Conservation (phyloP, 1,284 basidiomycete genomes). For the Chondrostereum purpureum region DNA sequence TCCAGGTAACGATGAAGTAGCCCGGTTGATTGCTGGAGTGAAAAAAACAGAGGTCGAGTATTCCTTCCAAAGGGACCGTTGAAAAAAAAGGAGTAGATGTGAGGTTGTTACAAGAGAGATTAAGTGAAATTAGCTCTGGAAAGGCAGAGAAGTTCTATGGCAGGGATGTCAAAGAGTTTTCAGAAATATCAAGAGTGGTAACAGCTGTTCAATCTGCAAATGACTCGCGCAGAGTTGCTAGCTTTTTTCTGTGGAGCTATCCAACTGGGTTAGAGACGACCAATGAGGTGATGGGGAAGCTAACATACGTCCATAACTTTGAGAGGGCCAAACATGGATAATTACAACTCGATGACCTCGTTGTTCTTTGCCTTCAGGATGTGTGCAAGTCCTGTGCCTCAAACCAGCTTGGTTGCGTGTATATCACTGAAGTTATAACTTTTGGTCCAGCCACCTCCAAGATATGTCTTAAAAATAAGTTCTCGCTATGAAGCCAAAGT, state of each 20-base stretch:
- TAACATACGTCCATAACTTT: constrained; percentile 69
- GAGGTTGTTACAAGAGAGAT: constrained; percentile 65
- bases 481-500: constrained; percentile 65
- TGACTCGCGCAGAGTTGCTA: constrained; percentile 50
- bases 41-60: constrained; percentile 43
- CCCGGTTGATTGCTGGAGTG: constrained; percentile 50
- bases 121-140: constrained; percentile 56
- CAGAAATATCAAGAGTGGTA: constrained; percentile 60
- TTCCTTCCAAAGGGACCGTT: constrained; percentile 48
- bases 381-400: constrained; percentile 70
- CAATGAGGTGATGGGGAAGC: too few relatives aligned
- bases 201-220: constrained; percentile 62
- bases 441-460: too few relatives aligned
- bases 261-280: constrained; percentile 1
- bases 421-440: constrained; percentile 43
- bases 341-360: constrained; percentile 68
- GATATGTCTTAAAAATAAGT: constrained; percentile 69
- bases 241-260: constrained; percentile 69
- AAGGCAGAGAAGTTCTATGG: constrained; percentile 62
- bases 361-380: constrained; percentile 73
- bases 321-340: constrained; percentile 73
- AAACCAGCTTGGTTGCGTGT: constrained; percentile 57
- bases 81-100: constrained; percentile 54
- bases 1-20: constrained; percentile 55
- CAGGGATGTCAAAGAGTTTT: constrained; percentile 57